Evolutionary conservation across 2,329 filamentous ascomycete species (phyloP).

Genomic region (Aspergillus piperis): DNA sequence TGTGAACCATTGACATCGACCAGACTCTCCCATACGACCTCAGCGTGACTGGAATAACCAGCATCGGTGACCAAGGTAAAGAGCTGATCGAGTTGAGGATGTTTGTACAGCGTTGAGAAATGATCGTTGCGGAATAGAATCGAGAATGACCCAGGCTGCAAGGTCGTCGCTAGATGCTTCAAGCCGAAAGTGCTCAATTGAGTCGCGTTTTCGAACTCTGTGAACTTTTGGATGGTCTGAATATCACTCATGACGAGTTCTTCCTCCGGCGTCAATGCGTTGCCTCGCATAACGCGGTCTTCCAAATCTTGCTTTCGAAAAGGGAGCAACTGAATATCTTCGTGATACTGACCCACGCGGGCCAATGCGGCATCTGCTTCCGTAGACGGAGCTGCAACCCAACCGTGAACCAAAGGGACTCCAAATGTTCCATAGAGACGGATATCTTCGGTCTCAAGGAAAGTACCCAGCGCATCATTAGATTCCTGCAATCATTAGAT

Average conservation of each 20-base stretch:
- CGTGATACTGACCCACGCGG: constrained; percentile 78
- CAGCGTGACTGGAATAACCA: constrained; percentile 82
- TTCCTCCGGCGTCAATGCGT: constrained; percentile 67
- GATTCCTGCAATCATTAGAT: constrained; percentile 36
- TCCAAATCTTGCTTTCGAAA: constrained; percentile 90
- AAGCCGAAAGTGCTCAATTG: constrained; percentile 84
- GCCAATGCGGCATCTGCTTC: constrained; percentile 69
- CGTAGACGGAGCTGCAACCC: constrained; percentile 72
- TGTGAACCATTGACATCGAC: constrained; percentile 82
- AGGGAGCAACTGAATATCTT: constrained; percentile 85
- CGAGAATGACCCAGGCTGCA: constrained; percentile 76
- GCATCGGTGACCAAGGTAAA: constrained; percentile 89
- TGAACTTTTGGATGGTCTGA: constrained; percentile 77
- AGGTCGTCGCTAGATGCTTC: constrained; percentile 67
- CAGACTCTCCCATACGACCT: constrained; percentile 94
- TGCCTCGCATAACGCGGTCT: constrained; percentile 66
- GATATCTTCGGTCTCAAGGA: constrained; percentile 86
- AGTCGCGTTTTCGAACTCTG: constrained; percentile 72
- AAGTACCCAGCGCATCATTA: constrained; percentile 63
- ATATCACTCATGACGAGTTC: constrained; percentile 82
- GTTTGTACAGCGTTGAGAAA: constrained; percentile 90
- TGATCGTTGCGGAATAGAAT: constrained; percentile 98
- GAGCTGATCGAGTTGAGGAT: constrained; percentile 73
- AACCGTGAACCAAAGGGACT: constrained; percentile 88
- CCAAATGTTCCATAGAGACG: constrained; percentile 86